Evolutionary conservation across 2,329 filamentous ascomycete species (phyloP), one percentile per base, ranked within the genome.

Genomic region (Trichoderma sp.): DNA sequence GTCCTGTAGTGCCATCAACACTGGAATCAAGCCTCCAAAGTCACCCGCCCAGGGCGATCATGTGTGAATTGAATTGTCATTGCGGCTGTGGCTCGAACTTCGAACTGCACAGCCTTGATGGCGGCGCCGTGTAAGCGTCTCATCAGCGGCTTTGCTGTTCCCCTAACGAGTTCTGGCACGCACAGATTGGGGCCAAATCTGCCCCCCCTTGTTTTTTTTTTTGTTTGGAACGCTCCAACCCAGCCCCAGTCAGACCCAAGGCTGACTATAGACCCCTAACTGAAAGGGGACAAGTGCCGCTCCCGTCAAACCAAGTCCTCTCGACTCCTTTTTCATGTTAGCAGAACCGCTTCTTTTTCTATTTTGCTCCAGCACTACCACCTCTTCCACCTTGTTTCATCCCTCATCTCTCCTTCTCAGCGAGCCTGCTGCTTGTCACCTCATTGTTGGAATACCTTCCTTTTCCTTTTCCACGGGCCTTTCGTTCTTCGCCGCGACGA

Each of bases 321-420:
- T 70, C 68, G 63, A 71, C 70, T 72, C 70, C 66, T 72, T 72
- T 72, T 72, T 65, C 71, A 64, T 69, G 71, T 70, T 59, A 55
- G 32, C 66, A 64, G 50, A 64, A 57, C 68, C 68, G 39, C 68
- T 57, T 47, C 39, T 57, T 57, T 36, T 63, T 58, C 20, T 67
- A 39, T 69, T 65, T 59, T 70, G 68, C 32, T 43, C 58, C 59
- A 36, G 68, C 59, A 57, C 64, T 32, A 69, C 47, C 59, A 50
- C 57, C 50, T 23, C 65, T 55, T 39, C 65, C 20, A 43, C 26
- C 36, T 13, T 39, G 36, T 47, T 36, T 58, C 55, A 57, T 28
- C 50, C 23, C 36, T 34, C 50, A 53, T 58, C 61, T 50, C 43
- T 26, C 55, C 36, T 43, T 71, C 43, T 36, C 50, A 13, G 47